Evolutionary conservation across 2,329 filamentous ascomycete genomes (phyloP).

Genomic region (Neofusicoccum laricinum): DNA sequence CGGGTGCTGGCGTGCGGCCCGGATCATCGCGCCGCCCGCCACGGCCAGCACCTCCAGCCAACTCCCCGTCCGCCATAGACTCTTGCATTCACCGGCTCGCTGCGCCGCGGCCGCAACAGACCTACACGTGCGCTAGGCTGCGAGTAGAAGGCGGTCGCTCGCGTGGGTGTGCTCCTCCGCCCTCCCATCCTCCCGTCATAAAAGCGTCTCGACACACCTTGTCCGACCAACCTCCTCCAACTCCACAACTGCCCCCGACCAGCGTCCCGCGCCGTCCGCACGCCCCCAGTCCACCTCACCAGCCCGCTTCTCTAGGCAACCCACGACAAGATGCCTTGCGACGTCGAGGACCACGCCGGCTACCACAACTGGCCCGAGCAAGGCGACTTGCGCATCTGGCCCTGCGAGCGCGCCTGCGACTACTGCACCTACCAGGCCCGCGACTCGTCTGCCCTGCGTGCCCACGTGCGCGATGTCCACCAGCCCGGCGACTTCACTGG

Average conservation of each 20-base stretch:
- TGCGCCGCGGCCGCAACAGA: too few relatives aligned
- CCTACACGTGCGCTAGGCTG: not conserved
- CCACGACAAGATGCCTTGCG: conserved; percentile 2
- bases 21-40: conserved; percentile 11
- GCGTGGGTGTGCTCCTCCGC: not conserved
- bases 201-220: not conserved
- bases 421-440: conserved; percentile 11
- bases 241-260: not conserved
- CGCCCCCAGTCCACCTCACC: too few relatives aligned
- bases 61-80: not conserved
- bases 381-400: conserved; percentile 15
- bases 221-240: conserved; percentile 4
- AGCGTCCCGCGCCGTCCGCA: not conserved
- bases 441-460: conserved; percentile 7
- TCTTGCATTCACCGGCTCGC: not conserved
- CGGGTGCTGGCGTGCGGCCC: not conserved
- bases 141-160: not conserved
- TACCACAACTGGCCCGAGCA: conserved; percentile 15
- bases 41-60: conserved; percentile 2
- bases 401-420: conserved; percentile 14
- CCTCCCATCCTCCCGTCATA: not conserved
- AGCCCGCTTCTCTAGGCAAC: not conserved
- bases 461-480: conserved; percentile 14
- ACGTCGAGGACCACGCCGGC: not conserved
- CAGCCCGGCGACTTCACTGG: not conserved